phyloP scores from a whole-genome alignment of 768 basidiomycete genomes.

The Termitomyces titanicus region DNA sequence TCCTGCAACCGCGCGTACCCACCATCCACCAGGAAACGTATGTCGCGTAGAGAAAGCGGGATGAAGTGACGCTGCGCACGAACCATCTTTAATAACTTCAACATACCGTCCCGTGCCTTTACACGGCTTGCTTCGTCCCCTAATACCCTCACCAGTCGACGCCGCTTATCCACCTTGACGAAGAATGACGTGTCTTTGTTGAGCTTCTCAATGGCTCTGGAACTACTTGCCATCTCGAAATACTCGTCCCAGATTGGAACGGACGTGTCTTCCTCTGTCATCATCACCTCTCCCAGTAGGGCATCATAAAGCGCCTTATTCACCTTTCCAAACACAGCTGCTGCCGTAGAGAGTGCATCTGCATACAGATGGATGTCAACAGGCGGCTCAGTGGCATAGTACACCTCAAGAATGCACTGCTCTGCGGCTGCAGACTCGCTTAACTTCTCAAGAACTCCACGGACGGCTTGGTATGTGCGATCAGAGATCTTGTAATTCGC shows the following conservation, averaged over 20 bases:
- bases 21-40: slow-evolving; percentile 38
- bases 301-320: slow-evolving; percentile 35
- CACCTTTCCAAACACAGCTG: slow-evolving; percentile 28
- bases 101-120: slow-evolving; percentile 26
- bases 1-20: slow-evolving; percentile 33
- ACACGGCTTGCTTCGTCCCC: slow-evolving; percentile 30
- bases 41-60: slow-evolving; percentile 25
- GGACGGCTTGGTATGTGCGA: slow-evolving; percentile 30
- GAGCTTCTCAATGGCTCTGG: slow-evolving; percentile 31
- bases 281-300: slow-evolving; percentile 32
- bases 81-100: slow-evolving; percentile 39
- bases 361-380: slow-evolving; percentile 38
- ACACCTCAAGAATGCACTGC: slow-evolving; percentile 30
- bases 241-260: slow-evolving; percentile 44
- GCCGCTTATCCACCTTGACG: slow-evolving; percentile 37
- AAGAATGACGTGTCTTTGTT: slow-evolving; percentile 30
- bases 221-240: slow-evolving; percentile 39
- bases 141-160: slow-evolving; percentile 33
- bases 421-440: slow-evolving; percentile 16
- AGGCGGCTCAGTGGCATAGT: slow-evolving; percentile 23
- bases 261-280: slow-evolving; percentile 25
- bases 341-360: slow-evolving; percentile 20
- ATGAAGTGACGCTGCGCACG: slow-evolving; percentile 30
- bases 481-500: slow-evolving; percentile 34
- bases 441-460: slow-evolving; percentile 32